These are phyloP conservation scores for Leishmania tarentolae DNA, from an alignment of 208 protist species.

Conservation along the genomic window DNA sequence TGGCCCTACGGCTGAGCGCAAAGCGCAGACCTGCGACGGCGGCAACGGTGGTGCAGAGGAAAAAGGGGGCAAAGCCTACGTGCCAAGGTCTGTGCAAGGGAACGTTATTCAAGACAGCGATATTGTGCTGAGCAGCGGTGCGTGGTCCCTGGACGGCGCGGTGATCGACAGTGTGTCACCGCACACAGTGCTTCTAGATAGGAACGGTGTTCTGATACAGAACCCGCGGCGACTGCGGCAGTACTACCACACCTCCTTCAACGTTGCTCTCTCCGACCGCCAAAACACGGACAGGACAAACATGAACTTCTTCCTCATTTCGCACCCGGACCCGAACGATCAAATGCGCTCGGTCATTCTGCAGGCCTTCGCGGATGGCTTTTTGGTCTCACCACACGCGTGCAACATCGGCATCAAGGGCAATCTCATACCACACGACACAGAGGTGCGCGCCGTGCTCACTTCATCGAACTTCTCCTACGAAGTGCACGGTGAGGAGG, in stretches of 20 bases:
- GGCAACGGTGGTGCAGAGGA: neutral
- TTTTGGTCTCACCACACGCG: conserved; percentile 20
- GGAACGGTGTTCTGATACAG: conserved; percentile 32
- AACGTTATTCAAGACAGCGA: conserved; percentile 31
- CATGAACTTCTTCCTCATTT: conserved; percentile 10
- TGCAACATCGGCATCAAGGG: conserved; percentile 28
- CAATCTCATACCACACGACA: conserved; percentile 2
- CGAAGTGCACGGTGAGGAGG: conserved; percentile 45
- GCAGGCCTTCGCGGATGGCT: conserved; percentile 25
- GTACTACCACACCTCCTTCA: conserved; percentile 24
- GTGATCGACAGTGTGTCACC: conserved; percentile 60
- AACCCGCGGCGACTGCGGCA: conserved; percentile 17
- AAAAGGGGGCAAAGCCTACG: neutral
- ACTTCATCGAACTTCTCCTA: conserved; percentile 3
- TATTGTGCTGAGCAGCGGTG: conserved; percentile 42
- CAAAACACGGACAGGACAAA: conserved; percentile 3
- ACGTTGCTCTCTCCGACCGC: conserved; percentile 31
- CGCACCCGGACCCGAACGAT: conserved; percentile 12
- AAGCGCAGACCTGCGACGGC: neutral
- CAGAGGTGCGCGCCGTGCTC: conserved; percentile 20
- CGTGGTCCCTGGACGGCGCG: conserved; percentile 50
- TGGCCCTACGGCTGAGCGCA: neutral
- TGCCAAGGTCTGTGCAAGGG: conserved; percentile 9
- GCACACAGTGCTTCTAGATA: conserved; percentile 49
- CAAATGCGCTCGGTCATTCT: conserved; percentile 18